Conservation (phyloP, 352 stramenopile genomes). For the Phytophthora idaei region DNA sequence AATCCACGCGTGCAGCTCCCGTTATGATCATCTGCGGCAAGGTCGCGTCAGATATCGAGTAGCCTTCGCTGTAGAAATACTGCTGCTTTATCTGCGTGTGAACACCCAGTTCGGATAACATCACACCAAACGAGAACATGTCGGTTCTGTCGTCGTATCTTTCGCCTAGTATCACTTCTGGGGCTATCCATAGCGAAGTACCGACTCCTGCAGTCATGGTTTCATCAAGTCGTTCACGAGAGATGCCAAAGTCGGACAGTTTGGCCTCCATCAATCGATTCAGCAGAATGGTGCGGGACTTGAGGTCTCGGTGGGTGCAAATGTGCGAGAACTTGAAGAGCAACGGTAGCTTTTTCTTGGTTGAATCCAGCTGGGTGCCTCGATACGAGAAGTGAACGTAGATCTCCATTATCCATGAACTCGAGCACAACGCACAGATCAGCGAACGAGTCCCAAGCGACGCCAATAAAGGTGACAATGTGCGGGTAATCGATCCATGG, state of each 20-base stretch:
- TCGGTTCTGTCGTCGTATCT: background rate
- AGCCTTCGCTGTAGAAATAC: conserved; percentile 1
- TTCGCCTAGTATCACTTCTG: background rate
- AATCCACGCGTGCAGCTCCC: conserved; percentile 17
- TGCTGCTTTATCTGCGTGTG: conserved; percentile 6
- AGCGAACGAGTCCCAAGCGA: conserved; percentile 31
- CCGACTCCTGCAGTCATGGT: conserved; percentile 30
- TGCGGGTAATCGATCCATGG: conserved; percentile 38
- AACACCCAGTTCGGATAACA: conserved; percentile 7
- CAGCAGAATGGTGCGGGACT: conserved; percentile 39
- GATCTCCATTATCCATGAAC: conserved; percentile 52
- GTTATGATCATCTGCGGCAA: conserved; percentile 15
- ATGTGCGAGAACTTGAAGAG: conserved; percentile 26
- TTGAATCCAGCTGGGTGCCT: conserved; percentile 23
- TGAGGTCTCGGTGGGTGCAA: conserved; percentile 22
- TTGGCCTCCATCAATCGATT: conserved; percentile 40
- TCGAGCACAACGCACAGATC: conserved; percentile 48
- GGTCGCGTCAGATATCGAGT: conserved; percentile 6
- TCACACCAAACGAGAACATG: background rate
- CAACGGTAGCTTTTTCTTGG: conserved; percentile 34
- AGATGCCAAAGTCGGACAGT: conserved; percentile 64
- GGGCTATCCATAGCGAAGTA: conserved; percentile 1
- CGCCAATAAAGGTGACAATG: conserved; percentile 48
- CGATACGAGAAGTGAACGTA: conserved; percentile 35
- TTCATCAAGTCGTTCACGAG: conserved; percentile 22